Evolutionary conservation across 805 yeast species (phyloP).

Genomic region (Barnettozyma pratensis): DNA sequence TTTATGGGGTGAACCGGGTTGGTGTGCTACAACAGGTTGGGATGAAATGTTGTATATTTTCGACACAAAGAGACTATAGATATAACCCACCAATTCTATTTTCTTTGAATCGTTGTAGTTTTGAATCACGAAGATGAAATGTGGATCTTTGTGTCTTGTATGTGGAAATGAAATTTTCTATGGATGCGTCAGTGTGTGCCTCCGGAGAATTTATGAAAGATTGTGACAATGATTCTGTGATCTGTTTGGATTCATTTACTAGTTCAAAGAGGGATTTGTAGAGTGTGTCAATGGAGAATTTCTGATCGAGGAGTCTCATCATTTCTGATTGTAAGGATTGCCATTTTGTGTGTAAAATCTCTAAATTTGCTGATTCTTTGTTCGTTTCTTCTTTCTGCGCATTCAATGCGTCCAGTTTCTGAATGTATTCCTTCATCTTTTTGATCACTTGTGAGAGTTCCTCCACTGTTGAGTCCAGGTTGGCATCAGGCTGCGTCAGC

Average conservation of each 20-base stretch:
- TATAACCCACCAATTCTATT: conserved; percentile 21
- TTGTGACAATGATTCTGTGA: conserved; percentile 29
- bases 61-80: conserved; percentile 37
- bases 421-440: conserved; percentile 23
- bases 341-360: conserved; percentile 27
- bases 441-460: conserved; percentile 24
- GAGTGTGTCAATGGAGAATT: conserved; percentile 33
- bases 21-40: conserved; percentile 95
- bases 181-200: conserved; percentile 27
- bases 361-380: conserved; percentile 6
- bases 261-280: conserved; percentile 25
- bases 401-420: conserved; percentile 24
- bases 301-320: conserved; percentile 26
- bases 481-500: conserved; percentile 15
- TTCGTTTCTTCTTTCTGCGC: conserved; percentile 23
- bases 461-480: conserved; percentile 20
- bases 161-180: conserved; percentile 33
- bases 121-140: conserved; percentile 42
- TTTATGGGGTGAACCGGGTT: conserved; percentile 94
- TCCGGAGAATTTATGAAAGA: conserved; percentile 24
- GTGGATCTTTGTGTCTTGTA: conserved; percentile 37
- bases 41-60: conserved; percentile 92
- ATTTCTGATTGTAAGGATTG: conserved; percentile 31
- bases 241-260: conserved; percentile 28
- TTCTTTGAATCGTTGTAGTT: conserved; percentile 40